Evolutionary conservation across 768 basidiomycete species (phyloP).

Genomic region (Amanita pseudoporphyria): DNA sequence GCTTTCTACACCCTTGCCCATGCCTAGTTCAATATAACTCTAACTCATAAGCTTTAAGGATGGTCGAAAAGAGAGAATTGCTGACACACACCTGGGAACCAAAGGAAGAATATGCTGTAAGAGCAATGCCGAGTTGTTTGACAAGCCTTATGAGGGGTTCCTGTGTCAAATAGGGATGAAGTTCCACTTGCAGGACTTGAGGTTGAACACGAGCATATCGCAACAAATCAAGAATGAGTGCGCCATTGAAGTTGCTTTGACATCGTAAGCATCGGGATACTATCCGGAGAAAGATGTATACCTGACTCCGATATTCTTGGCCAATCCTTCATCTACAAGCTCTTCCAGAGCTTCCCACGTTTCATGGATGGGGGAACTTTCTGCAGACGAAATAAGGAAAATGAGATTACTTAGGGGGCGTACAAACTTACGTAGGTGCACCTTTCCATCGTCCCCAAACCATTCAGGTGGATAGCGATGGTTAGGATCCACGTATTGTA

Average conservation of each 20-base stretch:
- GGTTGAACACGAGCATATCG: slow-evolving; percentile 72
- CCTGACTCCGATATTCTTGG: slow-evolving; percentile 77
- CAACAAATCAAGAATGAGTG: slow-evolving; percentile 64
- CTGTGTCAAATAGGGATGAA: slow-evolving; percentile 66
- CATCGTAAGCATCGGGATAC: neutral
- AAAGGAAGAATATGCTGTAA: slow-evolving; percentile 58
- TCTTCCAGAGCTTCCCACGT: slow-evolving; percentile 82
- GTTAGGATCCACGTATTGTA: slow-evolving; percentile 69
- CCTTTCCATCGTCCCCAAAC: slow-evolving; percentile 64
- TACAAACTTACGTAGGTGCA: slow-evolving; percentile 43
- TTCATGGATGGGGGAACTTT: slow-evolving; percentile 64
- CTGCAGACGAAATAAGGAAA: slow-evolving; percentile 19
- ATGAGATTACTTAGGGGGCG: neutral
- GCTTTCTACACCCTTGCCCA: slow-evolving; percentile 39
- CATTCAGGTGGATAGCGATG: slow-evolving; percentile 80
- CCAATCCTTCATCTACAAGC: slow-evolving; percentile 59
- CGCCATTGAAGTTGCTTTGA: slow-evolving; percentile 63
- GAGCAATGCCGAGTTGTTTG: slow-evolving; percentile 43
- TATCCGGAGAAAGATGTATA: slow-evolving; percentile 14
- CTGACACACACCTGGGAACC: slow-evolving; percentile 22
- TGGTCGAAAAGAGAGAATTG: slow-evolving; percentile 14
- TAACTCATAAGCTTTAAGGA: slow-evolving; percentile 19
- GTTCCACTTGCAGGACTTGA: slow-evolving; percentile 58
- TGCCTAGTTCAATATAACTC: slow-evolving; percentile 57
- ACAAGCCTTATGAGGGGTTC: slow-evolving; percentile 46